Percentiles rank a stretch among this genome's conserved stretches.
Evolutionary conservation across 1,284 basidiomycete species (phyloP).

Genomic region (Ustilago trichophora): DNA sequence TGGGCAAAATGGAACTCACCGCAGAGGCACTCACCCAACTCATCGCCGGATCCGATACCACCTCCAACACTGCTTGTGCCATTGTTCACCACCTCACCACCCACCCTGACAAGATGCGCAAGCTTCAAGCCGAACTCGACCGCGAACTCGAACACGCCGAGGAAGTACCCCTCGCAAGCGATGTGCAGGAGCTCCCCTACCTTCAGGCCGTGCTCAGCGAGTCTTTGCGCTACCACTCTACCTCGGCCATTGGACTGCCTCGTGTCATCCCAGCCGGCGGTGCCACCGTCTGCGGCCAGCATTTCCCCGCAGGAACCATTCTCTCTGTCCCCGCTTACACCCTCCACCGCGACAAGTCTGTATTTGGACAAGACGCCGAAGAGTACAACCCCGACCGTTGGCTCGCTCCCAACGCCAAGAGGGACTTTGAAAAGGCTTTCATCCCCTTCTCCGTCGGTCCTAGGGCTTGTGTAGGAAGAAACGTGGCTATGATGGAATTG

Average conservation of each 20-base stretch:
- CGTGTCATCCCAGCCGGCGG: slow-evolving; percentile 52
- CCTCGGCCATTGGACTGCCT: slow-evolving; percentile 75
- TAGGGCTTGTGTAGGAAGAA: slow-evolving; percentile 58
- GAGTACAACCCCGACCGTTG: slow-evolving; percentile 78
- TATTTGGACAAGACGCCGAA: slow-evolving; percentile 83
- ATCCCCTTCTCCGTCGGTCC: slow-evolving; percentile 58
- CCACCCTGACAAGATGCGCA: slow-evolving; percentile 75
- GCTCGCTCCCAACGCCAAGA: slow-evolving; percentile 72
- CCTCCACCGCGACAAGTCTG: slow-evolving; percentile 75
- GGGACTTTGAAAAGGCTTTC: slow-evolving; percentile 58
- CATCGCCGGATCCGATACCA: slow-evolving; percentile 72
- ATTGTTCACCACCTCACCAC: slow-evolving; percentile 82
- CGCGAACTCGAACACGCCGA: slow-evolving; percentile 66
- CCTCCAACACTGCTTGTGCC: slow-evolving; percentile 58
- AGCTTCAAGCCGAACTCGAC: slow-evolving; percentile 83
- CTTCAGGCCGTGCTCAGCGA: slow-evolving; percentile 84
- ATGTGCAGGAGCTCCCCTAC: slow-evolving; percentile 62
- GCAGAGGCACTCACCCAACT: slow-evolving; percentile 84
- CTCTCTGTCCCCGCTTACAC: slow-evolving; percentile 71
- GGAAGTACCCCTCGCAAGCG: slow-evolving; percentile 51
- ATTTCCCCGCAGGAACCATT: slow-evolving; percentile 74
- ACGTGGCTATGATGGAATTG: slow-evolving; percentile 58
- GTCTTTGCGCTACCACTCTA: slow-evolving; percentile 81
- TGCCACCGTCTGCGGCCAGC: slow-evolving; percentile 47
- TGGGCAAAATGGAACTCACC: slow-evolving; percentile 82